A percentile compares a stretch with the other conserved stretches of the same genome.
These are phyloP conservation scores for Encephalitozoon cuniculi DNA, from an alignment of 371 early-diverging fungal genomes.

Conservation along the genomic window DNA sequence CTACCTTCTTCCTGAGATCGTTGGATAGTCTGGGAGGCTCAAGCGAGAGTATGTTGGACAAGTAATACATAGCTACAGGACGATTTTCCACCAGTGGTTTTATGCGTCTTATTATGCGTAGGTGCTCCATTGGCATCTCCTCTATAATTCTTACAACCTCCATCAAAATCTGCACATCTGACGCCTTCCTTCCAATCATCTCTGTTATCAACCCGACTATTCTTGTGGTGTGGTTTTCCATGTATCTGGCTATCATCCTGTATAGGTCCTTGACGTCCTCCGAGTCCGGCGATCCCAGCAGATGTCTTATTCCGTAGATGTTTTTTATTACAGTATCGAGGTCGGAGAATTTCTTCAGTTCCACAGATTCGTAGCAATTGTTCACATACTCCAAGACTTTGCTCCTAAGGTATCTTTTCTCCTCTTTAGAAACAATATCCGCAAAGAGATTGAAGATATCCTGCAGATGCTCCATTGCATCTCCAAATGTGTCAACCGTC, in stretches of 20 bases:
- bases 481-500: background rate
- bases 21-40: conserved; percentile 9
- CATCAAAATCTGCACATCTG: conserved; percentile 15
- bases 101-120: conserved; percentile 12
- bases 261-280: background rate
- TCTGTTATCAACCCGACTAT: background rate
- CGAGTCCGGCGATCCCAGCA: background rate
- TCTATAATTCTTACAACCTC: conserved; percentile 22
- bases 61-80: background rate
- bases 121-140: conserved; percentile 20
- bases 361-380: background rate
- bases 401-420: background rate
- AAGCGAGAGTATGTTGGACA: background rate
- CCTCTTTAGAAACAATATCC: background rate
- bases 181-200: background rate
- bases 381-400: background rate
- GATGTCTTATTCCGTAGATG: conserved; percentile 10
- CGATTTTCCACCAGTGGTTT: background rate
- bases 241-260: background rate
- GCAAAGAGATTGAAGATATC: background rate
- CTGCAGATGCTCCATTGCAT: background rate
- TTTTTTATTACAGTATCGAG: conserved; percentile 11
- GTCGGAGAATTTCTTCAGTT: background rate
- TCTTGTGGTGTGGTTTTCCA: background rate
- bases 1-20: background rate